Conservation (phyloP, 192 early-diverging fungal species). For the Dissophora ornata region DNA sequence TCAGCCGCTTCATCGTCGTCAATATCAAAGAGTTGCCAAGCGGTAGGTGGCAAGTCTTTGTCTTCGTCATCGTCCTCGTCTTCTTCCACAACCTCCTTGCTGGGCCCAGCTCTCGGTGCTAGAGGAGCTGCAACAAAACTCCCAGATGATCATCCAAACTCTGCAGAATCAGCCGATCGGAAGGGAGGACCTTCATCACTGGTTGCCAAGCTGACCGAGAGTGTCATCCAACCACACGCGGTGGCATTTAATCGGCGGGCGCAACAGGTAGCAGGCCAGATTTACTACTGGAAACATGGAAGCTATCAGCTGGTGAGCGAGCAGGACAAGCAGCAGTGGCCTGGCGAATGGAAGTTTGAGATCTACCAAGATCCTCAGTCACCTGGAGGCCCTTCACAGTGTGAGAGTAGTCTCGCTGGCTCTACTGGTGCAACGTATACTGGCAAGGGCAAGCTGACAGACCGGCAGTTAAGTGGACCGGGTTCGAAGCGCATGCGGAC, state of each 20-base stretch:
- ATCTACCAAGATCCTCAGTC: slow-evolving; percentile 36
- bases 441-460: slow-evolving; percentile 46
- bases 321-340: slow-evolving; percentile 46
- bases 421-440: neutral
- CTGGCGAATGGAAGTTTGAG: slow-evolving; percentile 52
- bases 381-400: neutral
- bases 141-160: slow-evolving; percentile 35
- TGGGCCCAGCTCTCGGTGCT: slow-evolving; percentile 5
- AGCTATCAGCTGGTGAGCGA: slow-evolving; percentile 28
- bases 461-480: slow-evolving; percentile 31
- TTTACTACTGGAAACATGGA: slow-evolving; percentile 45
- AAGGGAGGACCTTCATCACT: slow-evolving; percentile 7
- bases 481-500: slow-evolving; percentile 20
- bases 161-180: slow-evolving; percentile 6
- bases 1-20: slow-evolving; percentile 17
- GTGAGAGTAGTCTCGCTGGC: neutral
- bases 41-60: neutral
- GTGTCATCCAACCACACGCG: slow-evolving; percentile 23
- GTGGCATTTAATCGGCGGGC: slow-evolving; percentile 41
- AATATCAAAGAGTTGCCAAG: neutral
- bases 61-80: slow-evolving; percentile 5
- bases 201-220: slow-evolving; percentile 14
- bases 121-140: slow-evolving; percentile 1
- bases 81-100: no score
- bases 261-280: slow-evolving; percentile 37